These are phyloP conservation scores for Nicotiana obtusifolia DNA, from an alignment of 257 asterid species.

Conservation along the genomic window DNA sequence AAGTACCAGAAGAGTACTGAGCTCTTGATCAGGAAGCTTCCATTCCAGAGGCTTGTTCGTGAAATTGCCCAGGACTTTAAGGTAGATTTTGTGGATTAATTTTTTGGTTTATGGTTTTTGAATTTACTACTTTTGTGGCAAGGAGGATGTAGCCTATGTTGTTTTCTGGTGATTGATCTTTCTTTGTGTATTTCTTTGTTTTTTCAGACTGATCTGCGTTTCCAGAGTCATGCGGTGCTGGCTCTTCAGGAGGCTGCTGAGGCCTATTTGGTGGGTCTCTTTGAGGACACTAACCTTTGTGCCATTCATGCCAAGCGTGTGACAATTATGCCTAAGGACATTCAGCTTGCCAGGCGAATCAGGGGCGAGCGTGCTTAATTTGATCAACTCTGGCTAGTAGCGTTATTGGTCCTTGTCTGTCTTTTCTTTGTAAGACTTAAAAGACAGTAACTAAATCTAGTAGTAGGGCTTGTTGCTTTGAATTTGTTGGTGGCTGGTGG, in stretches of 20 bases:
- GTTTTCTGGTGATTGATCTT: background rate
- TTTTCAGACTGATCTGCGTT: constrained; percentile 64
- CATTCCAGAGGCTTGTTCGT: constrained; percentile 74
- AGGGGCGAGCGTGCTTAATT: constrained; percentile 67
- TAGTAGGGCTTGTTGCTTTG: background rate
- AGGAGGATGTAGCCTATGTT: background rate
- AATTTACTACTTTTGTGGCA: background rate
- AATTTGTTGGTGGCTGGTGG: constrained; percentile 10
- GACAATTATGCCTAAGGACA: constrained; percentile 64
- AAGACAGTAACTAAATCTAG: constrained; percentile 19
- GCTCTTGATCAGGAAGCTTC: constrained; percentile 64
- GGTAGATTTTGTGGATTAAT: constrained; percentile 11
- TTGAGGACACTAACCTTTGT: constrained; percentile 65
- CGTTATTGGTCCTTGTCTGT: constrained; percentile 8
- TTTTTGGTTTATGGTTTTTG: background rate
- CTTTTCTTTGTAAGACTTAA: constrained; percentile 5
- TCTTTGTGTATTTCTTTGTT: background rate
- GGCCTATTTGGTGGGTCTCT: constrained; percentile 66
- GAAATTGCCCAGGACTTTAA: constrained; percentile 70
- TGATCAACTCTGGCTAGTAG: constrained; percentile 11
- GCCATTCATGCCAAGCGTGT: constrained; percentile 70
- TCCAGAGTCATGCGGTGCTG: constrained; percentile 71
- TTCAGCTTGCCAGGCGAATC: constrained; percentile 61
- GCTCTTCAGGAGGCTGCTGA: constrained; percentile 74
- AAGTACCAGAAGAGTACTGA: constrained; percentile 75